A percentile compares a stretch with the other conserved stretches of the same genome.
Conservation (phyloP, 345 rosid species). For the Reutealis trisperma region DNA sequence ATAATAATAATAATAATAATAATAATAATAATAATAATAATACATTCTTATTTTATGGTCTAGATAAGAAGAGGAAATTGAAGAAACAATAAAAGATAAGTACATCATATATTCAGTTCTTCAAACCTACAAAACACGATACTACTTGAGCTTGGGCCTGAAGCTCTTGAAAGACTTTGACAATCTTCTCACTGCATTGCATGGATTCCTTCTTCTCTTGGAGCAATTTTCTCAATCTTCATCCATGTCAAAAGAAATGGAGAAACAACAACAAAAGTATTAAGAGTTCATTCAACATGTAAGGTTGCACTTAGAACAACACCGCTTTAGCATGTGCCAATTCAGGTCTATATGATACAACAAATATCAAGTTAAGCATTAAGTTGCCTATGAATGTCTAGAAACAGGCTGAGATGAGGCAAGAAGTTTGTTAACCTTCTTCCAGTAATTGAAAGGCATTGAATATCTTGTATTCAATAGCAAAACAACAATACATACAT, state of each 20-base stretch:
- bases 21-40: too few species aligned
- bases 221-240: conserved; percentile 81
- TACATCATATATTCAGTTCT: conserved; percentile 40
- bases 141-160: conserved; percentile 98
- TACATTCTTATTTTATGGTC: too few species aligned
- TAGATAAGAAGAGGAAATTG: neutral
- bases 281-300: neutral
- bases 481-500: neutral
- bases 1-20: too few species aligned
- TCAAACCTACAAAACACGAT: conserved; percentile 79
- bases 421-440: neutral
- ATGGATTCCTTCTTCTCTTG: conserved; percentile 47
- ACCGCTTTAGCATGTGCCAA: too few species aligned
- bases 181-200: conserved; percentile 60
- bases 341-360: neutral
- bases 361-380: neutral
- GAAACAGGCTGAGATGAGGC: too few species aligned
- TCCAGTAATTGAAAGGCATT: neutral
- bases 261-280: conserved; percentile 10
- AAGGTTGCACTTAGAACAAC: conserved; percentile 2
- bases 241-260: conserved; percentile 19
- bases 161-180: conserved; percentile 85
- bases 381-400: neutral
- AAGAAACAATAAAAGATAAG: neutral
- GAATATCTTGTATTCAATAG: neutral